Evolutionary conservation across 768 basidiomycete species (phyloP), one percentile per base, ranked within the genome.

Genomic region (Tylopilus intermedius): DNA sequence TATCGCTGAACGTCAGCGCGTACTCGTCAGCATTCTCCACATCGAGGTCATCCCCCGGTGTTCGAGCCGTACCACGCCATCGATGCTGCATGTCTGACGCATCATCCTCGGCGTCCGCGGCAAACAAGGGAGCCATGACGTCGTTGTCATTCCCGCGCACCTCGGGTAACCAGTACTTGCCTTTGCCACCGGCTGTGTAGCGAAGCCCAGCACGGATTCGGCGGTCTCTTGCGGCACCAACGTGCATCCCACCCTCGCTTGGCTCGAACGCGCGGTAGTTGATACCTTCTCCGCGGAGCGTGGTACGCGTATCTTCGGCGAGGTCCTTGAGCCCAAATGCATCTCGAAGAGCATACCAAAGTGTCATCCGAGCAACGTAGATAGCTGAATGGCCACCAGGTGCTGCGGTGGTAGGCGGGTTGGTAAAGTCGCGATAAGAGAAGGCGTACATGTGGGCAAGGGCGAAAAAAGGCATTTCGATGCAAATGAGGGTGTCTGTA

Each of bases 401-500:
- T 32, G 22, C 30, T 5, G 45, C 33, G 24, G 61, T 62, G n/a
- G 73, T 59, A 48, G 86, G 87, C 54, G 94, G 79, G 5, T 54
- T 49, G 42, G 49, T 54, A 68, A 89, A 97, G 70, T 96, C 94
- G 47, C 78, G 86, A 62, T 90, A 83, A 15, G 90, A 86, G 69
- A 99, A 99, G 27, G 96, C 96, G 63, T 87, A 97, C 74, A 89
- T 83, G 72, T 99, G 96, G 6, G 93, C 89, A 49, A 96, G 75
- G 2, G 96, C 95, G 65, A 98, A 98, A 54, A 98, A 71, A 0
- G 96, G 95, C 95, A 99, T 97, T 72, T 99, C 95, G 56, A 94
- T 72, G 72, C 94, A 96, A 62, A 97, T 91, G 53, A 98, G 77
- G 8, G 86, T 83, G 69, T 99, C 95, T 14, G 86, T 90, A 56